These are phyloP conservation scores for Debaryomyces sp. DNA, from an alignment of 1,139 yeast genomes.

Conservation along the genomic window DNA sequence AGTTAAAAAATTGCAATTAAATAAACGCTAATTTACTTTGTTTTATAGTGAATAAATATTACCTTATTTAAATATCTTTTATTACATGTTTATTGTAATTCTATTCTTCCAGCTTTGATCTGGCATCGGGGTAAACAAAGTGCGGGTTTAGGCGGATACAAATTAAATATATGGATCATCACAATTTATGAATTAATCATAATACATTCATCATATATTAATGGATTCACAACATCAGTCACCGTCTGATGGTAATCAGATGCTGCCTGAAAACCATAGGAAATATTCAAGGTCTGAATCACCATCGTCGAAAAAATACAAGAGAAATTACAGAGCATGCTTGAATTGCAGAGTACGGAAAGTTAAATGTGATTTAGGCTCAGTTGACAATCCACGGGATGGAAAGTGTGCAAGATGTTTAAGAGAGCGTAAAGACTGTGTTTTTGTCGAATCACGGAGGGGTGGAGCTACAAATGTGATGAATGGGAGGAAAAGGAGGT, in stretches of 20 bases:
- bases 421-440: conserved; percentile 80
- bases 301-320: conserved; percentile 31
- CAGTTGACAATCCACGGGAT: conserved; percentile 67
- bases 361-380: conserved; percentile 83
- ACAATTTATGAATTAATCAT: not conserved
- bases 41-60: conserved; percentile 6
- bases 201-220: not conserved
- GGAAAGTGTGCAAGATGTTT: conserved; percentile 88
- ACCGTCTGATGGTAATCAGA: not conserved
- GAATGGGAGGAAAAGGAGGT: conserved; percentile 35
- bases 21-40: conserved; percentile 28
- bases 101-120: not conserved
- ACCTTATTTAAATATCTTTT: not conserved
- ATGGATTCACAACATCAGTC: not conserved
- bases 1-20: conserved; percentile 67
- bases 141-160: conserved; percentile 8
- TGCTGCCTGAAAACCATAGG: not conserved
- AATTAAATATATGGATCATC: not conserved
- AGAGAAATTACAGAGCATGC: conserved; percentile 81
- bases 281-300: conserved; percentile 1
- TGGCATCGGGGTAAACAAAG: not conserved
- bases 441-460: conserved; percentile 65
- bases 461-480: conserved; percentile 56
- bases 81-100: not conserved
- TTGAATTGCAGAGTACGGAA: conserved; percentile 80